phyloP scores from a whole-genome alignment of 305 asterid genomes.

The Fraxinus floribunda region DNA sequence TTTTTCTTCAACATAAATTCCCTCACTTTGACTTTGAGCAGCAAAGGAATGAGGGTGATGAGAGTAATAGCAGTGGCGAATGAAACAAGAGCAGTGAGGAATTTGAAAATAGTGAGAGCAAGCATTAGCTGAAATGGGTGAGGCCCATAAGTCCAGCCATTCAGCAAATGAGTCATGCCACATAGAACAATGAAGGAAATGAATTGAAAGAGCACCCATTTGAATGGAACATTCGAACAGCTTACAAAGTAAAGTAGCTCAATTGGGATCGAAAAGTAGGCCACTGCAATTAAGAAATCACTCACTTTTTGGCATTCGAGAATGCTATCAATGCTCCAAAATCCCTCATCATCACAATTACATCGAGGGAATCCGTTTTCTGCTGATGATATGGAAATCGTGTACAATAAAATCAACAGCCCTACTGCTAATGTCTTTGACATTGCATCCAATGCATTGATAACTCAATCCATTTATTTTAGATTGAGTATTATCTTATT shows the following conservation, averaged over 20 bases:
- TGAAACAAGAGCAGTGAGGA: slow-evolving; percentile 89
- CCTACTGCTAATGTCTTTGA: slow-evolving; percentile 47
- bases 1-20: slow-evolving; percentile 80
- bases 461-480: slow-evolving; percentile 33
- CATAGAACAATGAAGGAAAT: slow-evolving; percentile 88
- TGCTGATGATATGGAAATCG: slow-evolving; percentile 46
- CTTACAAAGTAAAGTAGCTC: slow-evolving; percentile 91
- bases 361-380: slow-evolving; percentile 61
- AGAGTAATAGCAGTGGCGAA: slow-evolving; percentile 95
- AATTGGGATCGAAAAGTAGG: slow-evolving; percentile 90
- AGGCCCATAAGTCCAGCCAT: slow-evolving; percentile 94
- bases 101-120: slow-evolving; percentile 79
- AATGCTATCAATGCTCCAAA: slow-evolving; percentile 73
- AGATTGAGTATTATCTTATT: slow-evolving; percentile 10
- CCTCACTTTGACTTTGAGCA: slow-evolving; percentile 78
- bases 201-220: slow-evolving; percentile 91
- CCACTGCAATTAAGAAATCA: slow-evolving; percentile 90
- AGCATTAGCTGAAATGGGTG: slow-evolving; percentile 89
- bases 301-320: slow-evolving; percentile 79
- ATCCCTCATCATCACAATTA: slow-evolving; percentile 82
- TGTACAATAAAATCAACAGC: slow-evolving; percentile 45
- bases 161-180: slow-evolving; percentile 93
- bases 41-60: slow-evolving; percentile 70
- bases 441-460: slow-evolving; percentile 54
- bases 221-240: slow-evolving; percentile 83